Evolutionary conservation across 768 basidiomycete species (phyloP).

Genomic region (Russula compacta): DNA sequence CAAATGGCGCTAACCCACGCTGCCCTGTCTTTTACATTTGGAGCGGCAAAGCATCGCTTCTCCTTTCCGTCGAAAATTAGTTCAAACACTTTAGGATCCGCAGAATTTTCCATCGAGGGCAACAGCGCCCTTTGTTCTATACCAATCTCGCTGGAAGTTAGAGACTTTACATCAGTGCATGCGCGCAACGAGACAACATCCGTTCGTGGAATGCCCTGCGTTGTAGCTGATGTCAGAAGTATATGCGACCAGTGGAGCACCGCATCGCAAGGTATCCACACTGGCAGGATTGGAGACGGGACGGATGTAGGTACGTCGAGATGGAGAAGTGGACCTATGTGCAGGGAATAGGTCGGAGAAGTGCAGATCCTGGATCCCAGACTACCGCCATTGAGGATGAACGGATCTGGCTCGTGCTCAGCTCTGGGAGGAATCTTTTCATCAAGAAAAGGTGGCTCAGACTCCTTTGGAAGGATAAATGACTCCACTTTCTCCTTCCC

Average conservation of each 20-base stretch:
- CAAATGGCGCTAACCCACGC: constrained; percentile 71
- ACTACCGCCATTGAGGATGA: background rate
- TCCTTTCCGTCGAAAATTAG: constrained; percentile 45
- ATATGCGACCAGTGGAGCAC: constrained; percentile 33
- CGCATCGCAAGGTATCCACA: constrained; percentile 43
- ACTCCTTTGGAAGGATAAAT: constrained; percentile 5
- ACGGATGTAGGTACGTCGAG: constrained; percentile 30
- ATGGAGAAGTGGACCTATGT: constrained; percentile 39
- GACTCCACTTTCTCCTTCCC: constrained; percentile 21
- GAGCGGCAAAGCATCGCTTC: constrained; percentile 53
- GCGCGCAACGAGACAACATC: constrained; percentile 40
- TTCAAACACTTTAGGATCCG: constrained; percentile 52
- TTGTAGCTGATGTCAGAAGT: constrained; percentile 39
- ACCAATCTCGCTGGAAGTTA: constrained; percentile 35
- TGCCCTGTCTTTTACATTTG: constrained; percentile 53
- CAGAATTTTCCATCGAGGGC: constrained; percentile 29
- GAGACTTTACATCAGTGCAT: constrained; percentile 58
- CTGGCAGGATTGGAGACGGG: constrained; percentile 27
- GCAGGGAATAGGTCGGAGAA: constrained; percentile 17
- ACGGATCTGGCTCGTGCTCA: background rate
- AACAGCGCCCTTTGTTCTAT: constrained; percentile 37
- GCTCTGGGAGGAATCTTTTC: background rate
- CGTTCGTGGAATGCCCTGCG: constrained; percentile 32
- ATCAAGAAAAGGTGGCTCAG: background rate
- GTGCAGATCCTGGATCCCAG: constrained; percentile 16